Evolutionary conservation across 331 rosid species (phyloP), one percentile per base, ranked within the genome.

Genomic region (Acacia pycnantha): DNA sequence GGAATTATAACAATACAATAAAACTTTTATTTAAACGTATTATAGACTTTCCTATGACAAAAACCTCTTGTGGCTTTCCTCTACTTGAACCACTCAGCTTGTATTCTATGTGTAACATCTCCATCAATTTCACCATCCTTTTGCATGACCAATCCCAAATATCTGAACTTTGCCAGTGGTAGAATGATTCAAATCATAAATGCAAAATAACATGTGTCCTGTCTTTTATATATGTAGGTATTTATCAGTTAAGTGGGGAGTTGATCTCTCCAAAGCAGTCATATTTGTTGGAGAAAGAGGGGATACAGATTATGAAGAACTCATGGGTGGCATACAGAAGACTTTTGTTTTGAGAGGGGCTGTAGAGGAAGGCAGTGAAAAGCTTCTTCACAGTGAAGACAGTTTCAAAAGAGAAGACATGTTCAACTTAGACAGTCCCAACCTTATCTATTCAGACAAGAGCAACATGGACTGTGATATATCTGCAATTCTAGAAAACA

Each of bases 161-260:
- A 56, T 56, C 5, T 56, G 13, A 56, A 56, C 13, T 4, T 54
- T n/a, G 1, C 9, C 4, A 56, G 1, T 56, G 8, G 14, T 56
- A 29, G 6, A 56, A 56, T 56, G 62, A 58, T 58, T 58, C 0
- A 3, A 58, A 11, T n/a, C 9, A 19, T 21, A 47, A 40, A 70
- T 58, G 58, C 59, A 4, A 27, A 78, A 61, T 76, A 75, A 79
- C 40, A 86, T 11, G 22, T n/a, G 69, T 56, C 40, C 73, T 79
- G 35, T 48, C 18, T 31, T 81, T 6, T 1, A 53, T 21, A 19
- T n/a, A 77, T 46, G 74, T 62, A 93, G 98, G 94, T 91, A 93
- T 73, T 91, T 93, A 73, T 91, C 94, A 19, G 86, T 93, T 27
- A 88, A 86, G 83, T 91, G 98, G 97, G 98, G 91, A 73, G 89